Base-by-base conservation (phyloP, 139 green algal genomes). In the Micromonas commoda region DNA sequence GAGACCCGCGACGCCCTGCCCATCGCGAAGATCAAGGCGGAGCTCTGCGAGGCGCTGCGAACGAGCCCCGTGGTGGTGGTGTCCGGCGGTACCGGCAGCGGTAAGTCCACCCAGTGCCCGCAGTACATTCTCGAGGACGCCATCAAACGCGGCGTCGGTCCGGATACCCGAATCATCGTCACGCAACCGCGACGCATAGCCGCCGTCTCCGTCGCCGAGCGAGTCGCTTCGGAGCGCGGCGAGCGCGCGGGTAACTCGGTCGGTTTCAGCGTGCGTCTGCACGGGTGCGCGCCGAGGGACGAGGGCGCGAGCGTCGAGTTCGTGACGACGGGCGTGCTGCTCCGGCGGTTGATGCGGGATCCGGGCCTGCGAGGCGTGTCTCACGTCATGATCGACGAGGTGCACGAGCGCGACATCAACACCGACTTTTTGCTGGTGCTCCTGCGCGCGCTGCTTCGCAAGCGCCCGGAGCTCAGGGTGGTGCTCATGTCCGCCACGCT, bases 401-500 rank as follows among this genome's bases (percentile, higher is more conserved):
- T 94, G 67, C 92, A 96, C 81, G 91, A 97, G 85, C 83, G 92
- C 2, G 66, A 72, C n/a, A 68, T 93, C 1, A 91, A 94, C 77
- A 88, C 64, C 53, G 80, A 85, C 67, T 83, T 84, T 34, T 69
- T 84, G 3, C 39, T 71, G n/a, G 79, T 78, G 29, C 24, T 70
- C 24, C 28, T 79, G 52, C 70, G 86, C 0, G 52, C 85, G 28
- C 26, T 79, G 31, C 57, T 79, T 45, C 21, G 16, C 20, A 57
- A 54, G 4, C 52, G 82, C 13, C 79, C 76, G 23, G 53, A 70
- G 3, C 81, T 89, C 34, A 76, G 91, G 77, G 81, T 98, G 6
- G 75, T 98, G 0, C 89, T 98, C 28, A 98, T 97, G 94, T 96
- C 88, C 4, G 95, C 95, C 21, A 99, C 95, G 1, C 91, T 91